Percentiles rank a stretch among this genome's conserved stretches.
phyloP scores from a whole-genome alignment of 805 yeast genomes.

The Suhomyces prunicola region DNA sequence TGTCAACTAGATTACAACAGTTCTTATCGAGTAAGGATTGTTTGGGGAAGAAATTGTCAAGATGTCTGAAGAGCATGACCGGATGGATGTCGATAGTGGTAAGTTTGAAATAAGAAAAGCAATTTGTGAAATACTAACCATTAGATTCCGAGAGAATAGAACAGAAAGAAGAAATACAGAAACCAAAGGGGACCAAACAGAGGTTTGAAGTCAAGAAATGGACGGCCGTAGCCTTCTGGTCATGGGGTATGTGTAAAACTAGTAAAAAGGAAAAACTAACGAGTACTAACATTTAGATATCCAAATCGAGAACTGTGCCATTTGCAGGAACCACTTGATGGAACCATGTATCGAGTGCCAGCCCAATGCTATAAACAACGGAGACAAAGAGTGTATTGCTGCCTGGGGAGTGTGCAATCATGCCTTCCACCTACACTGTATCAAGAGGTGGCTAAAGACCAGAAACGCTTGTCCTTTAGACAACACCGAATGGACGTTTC shows the following conservation, averaged over 20 bases:
- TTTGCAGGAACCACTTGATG: conserved; percentile 97
- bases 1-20: not conserved
- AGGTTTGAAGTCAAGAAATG: conserved; percentile 93
- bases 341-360: conserved; percentile 98
- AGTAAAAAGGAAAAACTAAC: no score
- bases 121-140: conserved; percentile 14
- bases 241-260: conserved; percentile 66
- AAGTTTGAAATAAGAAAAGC: conserved; percentile 6
- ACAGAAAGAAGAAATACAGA: conserved; percentile 20
- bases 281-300: conserved; percentile 43
- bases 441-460: conserved; percentile 90
- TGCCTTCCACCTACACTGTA: conserved; percentile 98
- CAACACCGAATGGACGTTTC: conserved; percentile 79
- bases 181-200: conserved; percentile 44
- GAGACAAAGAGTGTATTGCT: conserved; percentile 78
- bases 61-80: conserved; percentile 17
- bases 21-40: not conserved
- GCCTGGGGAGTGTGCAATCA: conserved; percentile 98
- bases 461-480: conserved; percentile 97
- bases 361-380: conserved; percentile 63
- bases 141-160: conserved; percentile 14
- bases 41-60: not conserved
- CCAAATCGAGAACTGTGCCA: conserved; percentile 94
- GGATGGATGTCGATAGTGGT: conserved; percentile 34
- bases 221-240: conserved; percentile 99